Conservation (phyloP, 2,329 filamentous ascomycete species). For the Microcera coccophila region DNA sequence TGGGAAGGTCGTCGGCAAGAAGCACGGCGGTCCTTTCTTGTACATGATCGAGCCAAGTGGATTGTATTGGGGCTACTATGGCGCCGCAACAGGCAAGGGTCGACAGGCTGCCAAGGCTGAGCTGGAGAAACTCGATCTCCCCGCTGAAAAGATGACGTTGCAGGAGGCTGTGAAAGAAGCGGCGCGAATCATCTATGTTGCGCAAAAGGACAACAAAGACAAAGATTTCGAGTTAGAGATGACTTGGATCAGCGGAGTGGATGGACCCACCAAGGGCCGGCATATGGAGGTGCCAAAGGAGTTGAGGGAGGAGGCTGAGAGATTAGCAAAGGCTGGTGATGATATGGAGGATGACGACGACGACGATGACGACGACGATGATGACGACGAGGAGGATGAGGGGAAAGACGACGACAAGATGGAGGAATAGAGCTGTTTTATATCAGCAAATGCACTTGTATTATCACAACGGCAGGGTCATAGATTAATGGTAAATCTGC, state of each 20-base stretch:
- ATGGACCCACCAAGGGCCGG: conserved; percentile 85
- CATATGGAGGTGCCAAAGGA: conserved; percentile 93
- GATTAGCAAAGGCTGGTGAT: conserved; percentile 82
- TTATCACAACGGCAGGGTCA: conserved; percentile 34
- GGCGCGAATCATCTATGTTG: conserved; percentile 92
- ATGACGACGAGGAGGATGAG: conserved; percentile 64
- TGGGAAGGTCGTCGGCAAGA: conserved; percentile 69
- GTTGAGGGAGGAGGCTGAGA: conserved; percentile 85
- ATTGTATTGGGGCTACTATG: conserved; percentile 98
- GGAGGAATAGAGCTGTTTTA: conserved; percentile 64
- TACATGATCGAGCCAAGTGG: conserved; percentile 99
- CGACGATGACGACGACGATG: conserved; percentile 58
- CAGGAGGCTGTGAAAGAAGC: conserved; percentile 92
- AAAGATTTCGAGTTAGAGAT: conserved; percentile 99
- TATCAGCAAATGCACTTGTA: conserved; percentile 30
- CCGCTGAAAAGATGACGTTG: conserved; percentile 70
- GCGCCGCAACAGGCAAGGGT: conserved; percentile 94
- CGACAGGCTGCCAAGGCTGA: conserved; percentile 96
- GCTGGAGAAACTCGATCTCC: conserved; percentile 93
- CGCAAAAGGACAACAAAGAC: conserved; percentile 98
- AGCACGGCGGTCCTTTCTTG: conserved; percentile 82
- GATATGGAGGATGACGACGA: conserved; percentile 80
- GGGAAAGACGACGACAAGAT: conserved; percentile 72
- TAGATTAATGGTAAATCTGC: conserved; percentile 33
- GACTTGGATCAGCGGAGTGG: conserved; percentile 87